Conservation (phyloP, 129 eudicot genomes). For the Ambrosia artemisiifolia region DNA sequence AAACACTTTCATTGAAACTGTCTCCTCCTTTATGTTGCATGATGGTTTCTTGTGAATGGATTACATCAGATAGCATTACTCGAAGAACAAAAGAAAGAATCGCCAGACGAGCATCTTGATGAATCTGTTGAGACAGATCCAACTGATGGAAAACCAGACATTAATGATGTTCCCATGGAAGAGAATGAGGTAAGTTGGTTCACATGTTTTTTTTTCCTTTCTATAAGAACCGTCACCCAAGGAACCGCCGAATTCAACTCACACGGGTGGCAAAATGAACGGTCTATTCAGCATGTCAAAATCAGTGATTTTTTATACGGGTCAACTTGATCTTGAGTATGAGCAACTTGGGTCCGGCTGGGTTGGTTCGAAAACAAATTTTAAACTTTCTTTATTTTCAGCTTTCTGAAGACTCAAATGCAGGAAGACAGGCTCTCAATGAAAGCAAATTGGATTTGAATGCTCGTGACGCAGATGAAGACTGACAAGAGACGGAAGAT, state of each 20-base stretch:
- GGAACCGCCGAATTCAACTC: background rate
- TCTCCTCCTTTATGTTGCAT: background rate
- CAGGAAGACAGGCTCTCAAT: slow-evolving; percentile 74
- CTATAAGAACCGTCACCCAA: background rate
- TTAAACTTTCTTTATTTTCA: slow-evolving; percentile 21
- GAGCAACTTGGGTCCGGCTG: background rate
- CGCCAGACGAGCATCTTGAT: slow-evolving; percentile 58
- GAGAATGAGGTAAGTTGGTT: slow-evolving; percentile 57
- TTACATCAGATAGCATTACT: slow-evolving; percentile 58
- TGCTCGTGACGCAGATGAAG: slow-evolving; percentile 62
- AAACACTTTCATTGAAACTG: background rate
- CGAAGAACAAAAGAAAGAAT: slow-evolving; percentile 72
- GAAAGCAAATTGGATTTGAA: slow-evolving; percentile 74
- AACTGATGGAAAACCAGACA: slow-evolving; percentile 66
- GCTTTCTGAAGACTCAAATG: slow-evolving; percentile 45
- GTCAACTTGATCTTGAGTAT: background rate
- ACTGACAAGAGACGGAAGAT: slow-evolving; percentile 38
- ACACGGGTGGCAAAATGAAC: background rate
- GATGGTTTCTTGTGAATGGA: slow-evolving; percentile 10
- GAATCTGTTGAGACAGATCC: slow-evolving; percentile 49
- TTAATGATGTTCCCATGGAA: slow-evolving; percentile 85
- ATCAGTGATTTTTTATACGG: background rate
- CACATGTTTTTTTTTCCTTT: background rate
- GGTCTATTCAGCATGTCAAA: background rate
- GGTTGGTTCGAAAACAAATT: too few species aligned